Evolutionary conservation across 2,329 filamentous ascomycete species (phyloP).

Genomic region (Ilyonectria robusta): DNA sequence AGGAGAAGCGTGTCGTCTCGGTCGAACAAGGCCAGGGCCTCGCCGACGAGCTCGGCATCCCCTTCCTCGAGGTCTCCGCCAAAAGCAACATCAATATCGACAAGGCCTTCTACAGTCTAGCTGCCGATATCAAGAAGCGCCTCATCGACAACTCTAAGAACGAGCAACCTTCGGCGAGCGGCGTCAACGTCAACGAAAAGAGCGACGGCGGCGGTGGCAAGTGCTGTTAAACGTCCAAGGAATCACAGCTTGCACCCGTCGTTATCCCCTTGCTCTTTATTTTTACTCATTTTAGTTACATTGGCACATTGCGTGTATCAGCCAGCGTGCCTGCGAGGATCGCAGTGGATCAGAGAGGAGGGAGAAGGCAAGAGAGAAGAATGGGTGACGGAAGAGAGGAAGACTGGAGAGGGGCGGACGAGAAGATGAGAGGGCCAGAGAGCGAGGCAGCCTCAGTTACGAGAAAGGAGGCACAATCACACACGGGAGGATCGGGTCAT

Average conservation of each 20-base stretch:
- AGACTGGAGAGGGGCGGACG: slow-evolving; percentile 21
- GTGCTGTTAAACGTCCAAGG: slow-evolving; percentile 76
- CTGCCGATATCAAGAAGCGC: slow-evolving; percentile 97
- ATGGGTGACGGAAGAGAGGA: slow-evolving; percentile 14
- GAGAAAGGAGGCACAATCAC: slow-evolving; percentile 41
- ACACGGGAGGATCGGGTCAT: slow-evolving; percentile 44
- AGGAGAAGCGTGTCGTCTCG: slow-evolving; percentile 96
- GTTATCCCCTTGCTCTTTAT: slow-evolving; percentile 43
- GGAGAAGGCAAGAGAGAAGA: slow-evolving; percentile 11
- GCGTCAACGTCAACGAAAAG: slow-evolving; percentile 79
- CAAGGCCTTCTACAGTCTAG: slow-evolving; percentile 96
- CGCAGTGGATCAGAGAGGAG: slow-evolving; percentile 25
- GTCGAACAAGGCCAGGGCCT: slow-evolving; percentile 94
- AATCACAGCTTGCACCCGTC: slow-evolving; percentile 36
- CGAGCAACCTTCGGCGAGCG: slow-evolving; percentile 71
- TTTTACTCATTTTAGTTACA: slow-evolving; percentile 46
- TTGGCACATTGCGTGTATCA: slow-evolving; percentile 35
- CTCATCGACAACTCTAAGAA: slow-evolving; percentile 92
- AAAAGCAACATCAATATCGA: slow-evolving; percentile 99
- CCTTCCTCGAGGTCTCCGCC: slow-evolving; percentile 97
- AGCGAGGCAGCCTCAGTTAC: slow-evolving; percentile 39
- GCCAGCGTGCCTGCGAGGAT: slow-evolving; percentile 36
- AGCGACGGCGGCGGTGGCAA: slow-evolving; percentile 73
- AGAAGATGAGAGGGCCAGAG: slow-evolving; percentile 28
- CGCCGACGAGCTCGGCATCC: slow-evolving; percentile 95